Conservation (phyloP, 2,329 filamentous ascomycete genomes). For the Colletotrichum sp. region DNA sequence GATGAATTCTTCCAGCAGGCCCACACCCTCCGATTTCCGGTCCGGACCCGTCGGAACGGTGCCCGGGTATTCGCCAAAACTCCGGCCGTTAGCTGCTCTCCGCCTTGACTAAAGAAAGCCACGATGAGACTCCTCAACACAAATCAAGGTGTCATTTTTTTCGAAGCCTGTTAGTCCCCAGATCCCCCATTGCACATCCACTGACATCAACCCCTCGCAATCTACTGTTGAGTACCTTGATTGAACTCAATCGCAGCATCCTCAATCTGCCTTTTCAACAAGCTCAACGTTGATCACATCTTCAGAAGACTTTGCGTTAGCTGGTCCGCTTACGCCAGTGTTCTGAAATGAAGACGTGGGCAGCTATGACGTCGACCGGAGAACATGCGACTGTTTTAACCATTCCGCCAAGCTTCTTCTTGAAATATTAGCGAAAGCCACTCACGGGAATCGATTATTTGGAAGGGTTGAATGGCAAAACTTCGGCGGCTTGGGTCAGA, state of each 20-base stretch:
- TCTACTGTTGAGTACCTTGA: not conserved
- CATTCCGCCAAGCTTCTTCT: not conserved
- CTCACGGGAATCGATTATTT: not conserved
- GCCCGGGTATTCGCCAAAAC: not conserved
- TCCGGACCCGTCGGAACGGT: not conserved
- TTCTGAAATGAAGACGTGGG: not conserved
- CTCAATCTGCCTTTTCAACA: not conserved
- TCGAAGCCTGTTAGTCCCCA: not conserved
- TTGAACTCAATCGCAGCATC: not conserved
- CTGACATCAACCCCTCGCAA: not conserved
- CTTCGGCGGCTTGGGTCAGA: not conserved
- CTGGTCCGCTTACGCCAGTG: not conserved
- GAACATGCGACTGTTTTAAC: not conserved
- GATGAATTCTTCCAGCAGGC: not conserved
- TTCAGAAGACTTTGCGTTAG: not conserved
- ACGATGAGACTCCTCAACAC: not conserved
- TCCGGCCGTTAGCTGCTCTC: not conserved
- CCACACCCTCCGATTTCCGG: not conserved
- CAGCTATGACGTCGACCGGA: not conserved
- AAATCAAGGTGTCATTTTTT: accelerated
- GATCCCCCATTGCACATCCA: not conserved
- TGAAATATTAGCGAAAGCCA: not conserved
- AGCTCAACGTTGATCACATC: not conserved
- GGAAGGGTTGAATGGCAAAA: not conserved
- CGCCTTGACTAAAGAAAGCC: not conserved